Evolutionary conservation across 75 land plant species (phyloP).

Genomic region (Cupressus sempervirens): DNA sequence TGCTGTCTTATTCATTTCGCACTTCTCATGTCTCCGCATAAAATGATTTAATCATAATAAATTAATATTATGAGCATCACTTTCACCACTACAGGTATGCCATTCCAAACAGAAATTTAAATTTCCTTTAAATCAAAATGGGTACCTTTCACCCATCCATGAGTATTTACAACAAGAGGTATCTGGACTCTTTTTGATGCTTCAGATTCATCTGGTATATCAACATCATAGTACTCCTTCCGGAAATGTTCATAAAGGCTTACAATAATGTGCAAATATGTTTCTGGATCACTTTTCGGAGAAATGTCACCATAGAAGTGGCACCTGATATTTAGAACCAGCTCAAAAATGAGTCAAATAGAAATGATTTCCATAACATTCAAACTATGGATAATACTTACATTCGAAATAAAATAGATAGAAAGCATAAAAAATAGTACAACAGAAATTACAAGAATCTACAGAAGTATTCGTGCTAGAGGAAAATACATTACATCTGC

Average conservation of each 20-base stretch:
- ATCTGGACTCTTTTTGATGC: slow-evolving; percentile 14
- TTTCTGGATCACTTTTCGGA: slow-evolving; percentile 64
- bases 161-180: slow-evolving; percentile 82
- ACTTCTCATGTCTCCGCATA: background rate
- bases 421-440: background rate
- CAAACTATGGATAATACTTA: background rate
- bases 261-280: slow-evolving; percentile 40
- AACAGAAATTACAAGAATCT: background rate
- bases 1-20: background rate
- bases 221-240: slow-evolving; percentile 19
- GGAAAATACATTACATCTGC: background rate
- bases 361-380: background rate
- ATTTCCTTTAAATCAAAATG: slow-evolving; percentile 4
- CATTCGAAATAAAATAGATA: background rate
- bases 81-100: background rate
- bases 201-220: slow-evolving; percentile 12
- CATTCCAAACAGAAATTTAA: background rate
- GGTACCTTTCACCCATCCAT: slow-evolving; percentile 92
- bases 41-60: background rate
- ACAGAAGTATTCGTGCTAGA: background rate
- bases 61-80: background rate
- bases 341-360: slow-evolving; percentile 6
- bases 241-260: slow-evolving; percentile 63
- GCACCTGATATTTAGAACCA: slow-evolving; percentile 40
- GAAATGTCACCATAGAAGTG: slow-evolving; percentile 83